Evolutionary conservation across 2,329 filamentous ascomycete genomes (phyloP), one percentile per base, ranked within the genome.

Genomic region (Stromatinia cepivora): DNA sequence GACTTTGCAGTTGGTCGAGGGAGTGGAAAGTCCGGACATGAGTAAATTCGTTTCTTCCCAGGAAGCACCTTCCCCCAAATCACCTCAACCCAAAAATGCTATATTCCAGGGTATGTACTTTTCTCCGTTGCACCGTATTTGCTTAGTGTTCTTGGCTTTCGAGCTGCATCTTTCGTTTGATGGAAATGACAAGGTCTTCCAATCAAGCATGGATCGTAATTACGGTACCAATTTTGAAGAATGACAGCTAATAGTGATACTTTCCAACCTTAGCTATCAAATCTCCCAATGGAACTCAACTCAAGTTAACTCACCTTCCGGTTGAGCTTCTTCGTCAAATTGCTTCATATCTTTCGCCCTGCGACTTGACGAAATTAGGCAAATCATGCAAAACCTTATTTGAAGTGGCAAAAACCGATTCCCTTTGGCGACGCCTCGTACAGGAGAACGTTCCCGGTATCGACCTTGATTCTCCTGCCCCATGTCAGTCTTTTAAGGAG

Each of bases 301-400:
- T 63, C 61, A 63, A 28, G 22, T 36, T 92, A 10, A 78, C 88
- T 42, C 77, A 79, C 28, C 84, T 97, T 0, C 94, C 94, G 0
- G 79, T 87, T 17, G 94, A 97, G 78, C 83, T 97, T 11, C 82
- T 97, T 45, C 86, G 91, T 73, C 81, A 85, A n/a, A 88, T 97
- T 59, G 81, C 97, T 20, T 82, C 83, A 46, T 88, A 87, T 75
- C 84, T 97, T 7, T 80, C 85, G 0, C 85, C 92, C 0, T 73
- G 82, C 52, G 90, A 93, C 69, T 85, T 97, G 15, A 84, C 84
- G 36, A 79, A 81, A 1, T 78, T 89, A 17, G 86, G 88, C 2
- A 80, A 81, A 13, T 89, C 89, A 34, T 94, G 89, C 78, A 88
- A 81, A 34, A 77, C 79, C 5, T 81, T 97, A 3, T 82, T 85